These are phyloP conservation scores for Blumeria hordei DNA, from an alignment of 2,329 filamentous ascomycete species.

Conservation along the genomic window DNA sequence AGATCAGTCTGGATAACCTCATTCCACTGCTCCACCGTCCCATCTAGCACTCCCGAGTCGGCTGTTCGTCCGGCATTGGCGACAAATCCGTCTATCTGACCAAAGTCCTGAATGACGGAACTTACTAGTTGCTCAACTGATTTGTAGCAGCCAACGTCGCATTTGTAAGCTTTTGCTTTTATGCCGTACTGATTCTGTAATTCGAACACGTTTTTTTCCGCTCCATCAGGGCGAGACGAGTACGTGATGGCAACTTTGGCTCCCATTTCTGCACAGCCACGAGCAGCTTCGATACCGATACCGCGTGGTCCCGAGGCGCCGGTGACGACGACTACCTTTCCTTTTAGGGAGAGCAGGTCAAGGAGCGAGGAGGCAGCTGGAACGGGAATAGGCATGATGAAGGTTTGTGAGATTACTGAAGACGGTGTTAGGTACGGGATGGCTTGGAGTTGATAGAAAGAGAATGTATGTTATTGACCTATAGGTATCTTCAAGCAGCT, in stretches of 20 bases:
- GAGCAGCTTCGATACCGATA: constrained; percentile 43
- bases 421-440: not conserved
- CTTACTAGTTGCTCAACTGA: constrained; percentile 26
- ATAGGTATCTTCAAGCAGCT: not conserved
- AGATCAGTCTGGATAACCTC: constrained; percentile 40
- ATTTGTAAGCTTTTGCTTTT: constrained; percentile 45
- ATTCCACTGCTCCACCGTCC: constrained; percentile 40
- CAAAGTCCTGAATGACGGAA: constrained; percentile 42
- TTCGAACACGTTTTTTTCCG: constrained; percentile 40
- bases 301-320: constrained; percentile 39
- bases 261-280: constrained; percentile 25
- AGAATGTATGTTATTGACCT: not conserved
- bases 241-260: constrained; percentile 40
- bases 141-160: constrained; percentile 31
- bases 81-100: constrained; percentile 41
- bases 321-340: constrained; percentile 37
- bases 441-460: not conserved
- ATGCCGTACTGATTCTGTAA: constrained; percentile 33
- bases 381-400: constrained; percentile 29
- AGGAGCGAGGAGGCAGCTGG: constrained; percentile 31
- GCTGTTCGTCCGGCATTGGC: constrained; percentile 50
- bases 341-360: constrained; percentile 35
- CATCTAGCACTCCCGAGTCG: constrained; percentile 42
- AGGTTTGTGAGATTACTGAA: constrained; percentile 1
- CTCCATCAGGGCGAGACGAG: constrained; percentile 32